These are phyloP conservation scores for Jamesozyma spencerorum DNA, from an alignment of 805 yeast species.

Conservation along the genomic window DNA sequence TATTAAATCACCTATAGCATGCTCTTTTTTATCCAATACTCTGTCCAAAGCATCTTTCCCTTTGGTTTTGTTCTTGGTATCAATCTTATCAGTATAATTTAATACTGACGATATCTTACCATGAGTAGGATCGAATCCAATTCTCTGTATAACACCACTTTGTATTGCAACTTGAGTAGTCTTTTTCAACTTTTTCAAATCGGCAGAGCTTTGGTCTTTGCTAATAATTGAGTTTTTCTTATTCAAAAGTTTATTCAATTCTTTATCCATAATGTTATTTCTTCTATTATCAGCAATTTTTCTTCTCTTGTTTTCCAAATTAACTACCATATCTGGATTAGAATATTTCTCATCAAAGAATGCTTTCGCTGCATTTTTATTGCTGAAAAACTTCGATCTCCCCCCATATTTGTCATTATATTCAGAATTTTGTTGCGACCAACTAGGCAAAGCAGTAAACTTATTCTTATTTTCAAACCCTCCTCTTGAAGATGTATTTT, in stretches of 20 bases:
- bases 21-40: constrained; percentile 1
- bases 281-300: constrained; percentile 33
- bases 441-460: constrained; percentile 3
- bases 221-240: constrained; percentile 6
- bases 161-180: constrained; percentile 34
- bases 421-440: constrained; percentile 5
- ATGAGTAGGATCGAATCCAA: constrained; percentile 48
- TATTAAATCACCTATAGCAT: constrained; percentile 22
- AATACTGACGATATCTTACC: constrained; percentile 18
- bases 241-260: constrained; percentile 17
- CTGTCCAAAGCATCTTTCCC: background rate
- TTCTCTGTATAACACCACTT: constrained; percentile 31
- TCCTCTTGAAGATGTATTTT: too few species aligned
- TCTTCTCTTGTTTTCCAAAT: constrained; percentile 32
- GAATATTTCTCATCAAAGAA: constrained; percentile 43
- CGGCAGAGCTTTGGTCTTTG: constrained; percentile 16
- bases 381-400: constrained; percentile 27
- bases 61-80: background rate
- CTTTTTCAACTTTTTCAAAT: constrained; percentile 20
- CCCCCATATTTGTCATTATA: constrained; percentile 5
- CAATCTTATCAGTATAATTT: constrained; percentile 4
- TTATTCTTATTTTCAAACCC: background rate
- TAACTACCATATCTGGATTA: constrained; percentile 38
- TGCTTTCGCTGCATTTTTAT: constrained; percentile 37
- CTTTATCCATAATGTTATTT: constrained; percentile 24